phyloP scores from a whole-genome alignment of 352 stramenopile genomes.

The Pythium pyrilobum region DNA sequence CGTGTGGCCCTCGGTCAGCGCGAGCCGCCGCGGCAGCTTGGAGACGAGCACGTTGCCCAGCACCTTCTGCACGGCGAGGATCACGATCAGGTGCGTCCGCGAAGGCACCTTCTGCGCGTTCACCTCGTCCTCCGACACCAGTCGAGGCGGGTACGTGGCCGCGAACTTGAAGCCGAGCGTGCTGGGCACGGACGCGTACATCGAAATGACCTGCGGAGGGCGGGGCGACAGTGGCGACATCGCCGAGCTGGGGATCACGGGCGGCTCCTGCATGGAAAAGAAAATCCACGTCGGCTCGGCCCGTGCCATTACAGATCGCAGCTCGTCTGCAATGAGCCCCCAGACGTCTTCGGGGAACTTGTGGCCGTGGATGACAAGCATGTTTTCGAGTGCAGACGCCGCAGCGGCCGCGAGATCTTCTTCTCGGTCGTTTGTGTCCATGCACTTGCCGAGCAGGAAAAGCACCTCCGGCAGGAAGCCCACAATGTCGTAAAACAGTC shows the following conservation, averaged over 20 bases:
- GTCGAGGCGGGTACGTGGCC: conserved; percentile 41
- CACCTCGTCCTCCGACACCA: conserved; percentile 53
- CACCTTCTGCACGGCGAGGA: conserved; percentile 61
- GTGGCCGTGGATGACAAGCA: conserved; percentile 68
- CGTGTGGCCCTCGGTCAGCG: conserved; percentile 55
- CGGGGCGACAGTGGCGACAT: conserved; percentile 30
- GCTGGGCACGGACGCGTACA: conserved; percentile 58
- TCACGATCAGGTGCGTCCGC: conserved; percentile 57
- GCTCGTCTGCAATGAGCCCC: conserved; percentile 73
- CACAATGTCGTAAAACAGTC: conserved; percentile 73
- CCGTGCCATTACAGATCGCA: conserved; percentile 70
- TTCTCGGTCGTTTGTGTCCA: conserved; percentile 67
- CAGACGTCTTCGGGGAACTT: conserved; percentile 80
- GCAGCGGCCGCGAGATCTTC: conserved; percentile 61
- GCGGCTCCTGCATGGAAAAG: conserved; percentile 30
- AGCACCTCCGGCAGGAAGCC: conserved; percentile 74
- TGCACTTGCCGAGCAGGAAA: conserved; percentile 70
- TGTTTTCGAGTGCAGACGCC: conserved; percentile 49
- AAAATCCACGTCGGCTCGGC: conserved; percentile 76
- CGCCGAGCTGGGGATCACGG: conserved; percentile 1
- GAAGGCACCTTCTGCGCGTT: conserved; percentile 55
- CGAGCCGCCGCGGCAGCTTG: conserved; percentile 31
- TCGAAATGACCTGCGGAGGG: conserved; percentile 51
- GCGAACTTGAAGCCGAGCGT: conserved; percentile 54
- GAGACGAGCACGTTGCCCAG: conserved; percentile 62